Evolutionary conservation across 768 basidiomycete species (phyloP).

Genomic region (Gymnopilus junonius): DNA sequence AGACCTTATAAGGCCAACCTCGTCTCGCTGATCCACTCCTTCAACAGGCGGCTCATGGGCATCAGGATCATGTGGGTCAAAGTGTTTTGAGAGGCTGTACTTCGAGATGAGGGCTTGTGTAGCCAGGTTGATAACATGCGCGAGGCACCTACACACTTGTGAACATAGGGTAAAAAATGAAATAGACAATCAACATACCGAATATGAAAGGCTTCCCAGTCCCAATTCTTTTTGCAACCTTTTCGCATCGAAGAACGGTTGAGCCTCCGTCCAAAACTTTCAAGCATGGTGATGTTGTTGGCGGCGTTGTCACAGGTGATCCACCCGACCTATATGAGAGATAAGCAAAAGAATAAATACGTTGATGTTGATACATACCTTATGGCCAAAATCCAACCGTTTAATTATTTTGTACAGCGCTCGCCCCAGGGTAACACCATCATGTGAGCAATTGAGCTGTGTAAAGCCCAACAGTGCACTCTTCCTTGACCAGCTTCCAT

Average conservation of each 20-base stretch:
- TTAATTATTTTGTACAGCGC: conserved; percentile 10
- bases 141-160: no score
- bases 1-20: no score
- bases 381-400: conserved; percentile 4
- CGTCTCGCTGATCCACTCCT: no score
- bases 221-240: background rate
- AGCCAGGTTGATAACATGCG: background rate
- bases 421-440: conserved; percentile 24
- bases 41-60: background rate
- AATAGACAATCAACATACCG: no score
- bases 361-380: background rate
- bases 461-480: conserved; percentile 38
- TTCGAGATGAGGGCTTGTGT: no score
- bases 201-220: background rate
- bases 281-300: conserved; percentile 13
- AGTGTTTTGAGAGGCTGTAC: no score
- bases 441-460: conserved; percentile 40
- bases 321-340: conserved; percentile 15
- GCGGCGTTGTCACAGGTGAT: conserved; percentile 16
- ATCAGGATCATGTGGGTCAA: no score
- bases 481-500: conserved; percentile 32
- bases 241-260: background rate
- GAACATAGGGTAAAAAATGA: no score
- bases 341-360: background rate
- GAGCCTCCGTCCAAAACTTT: conserved; percentile 7